Conservation (phyloP, 371 early-diverging fungal species). For the Rhizomucor miehei region DNA sequence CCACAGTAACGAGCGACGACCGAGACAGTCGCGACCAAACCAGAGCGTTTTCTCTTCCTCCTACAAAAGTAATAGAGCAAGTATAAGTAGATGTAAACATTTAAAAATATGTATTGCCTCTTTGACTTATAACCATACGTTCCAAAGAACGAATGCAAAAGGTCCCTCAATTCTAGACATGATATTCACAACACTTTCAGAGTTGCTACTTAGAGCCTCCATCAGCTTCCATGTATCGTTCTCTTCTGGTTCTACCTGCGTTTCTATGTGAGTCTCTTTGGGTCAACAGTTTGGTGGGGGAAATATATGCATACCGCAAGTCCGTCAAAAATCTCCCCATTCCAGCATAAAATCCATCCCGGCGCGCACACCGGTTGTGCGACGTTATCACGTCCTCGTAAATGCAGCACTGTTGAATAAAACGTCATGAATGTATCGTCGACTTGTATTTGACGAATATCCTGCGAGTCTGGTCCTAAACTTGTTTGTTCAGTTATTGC, state of each 20-base stretch:
- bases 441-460: constrained; percentile 12
- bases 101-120: too few relatives aligned
- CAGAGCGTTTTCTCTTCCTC: constrained; percentile 50
- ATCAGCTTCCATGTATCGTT: constrained; percentile 62
- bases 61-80: too few relatives aligned
- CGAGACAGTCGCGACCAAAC: constrained; percentile 83
- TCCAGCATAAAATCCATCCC: constrained; percentile 74
- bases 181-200: constrained; percentile 18
- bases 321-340: constrained; percentile 83
- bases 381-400: constrained; percentile 67
- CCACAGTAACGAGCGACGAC: constrained; percentile 79
- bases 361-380: constrained; percentile 62
- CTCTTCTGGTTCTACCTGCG: constrained; percentile 27
- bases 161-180: constrained; percentile 71
- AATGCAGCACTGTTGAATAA: constrained; percentile 75
- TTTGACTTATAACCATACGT: too few relatives aligned
- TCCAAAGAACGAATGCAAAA: constrained; percentile 71
- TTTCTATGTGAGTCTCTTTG: background rate
- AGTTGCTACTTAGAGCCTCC: constrained; percentile 26
- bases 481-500: background rate
- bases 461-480: constrained; percentile 50
- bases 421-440: constrained; percentile 28
- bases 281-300: background rate
- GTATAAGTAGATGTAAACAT: too few relatives aligned
- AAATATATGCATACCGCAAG: constrained; percentile 35